Evolutionary conservation across 2,329 filamentous ascomycete genomes (phyloP).

Genomic region (Colletotrichum magnum): DNA sequence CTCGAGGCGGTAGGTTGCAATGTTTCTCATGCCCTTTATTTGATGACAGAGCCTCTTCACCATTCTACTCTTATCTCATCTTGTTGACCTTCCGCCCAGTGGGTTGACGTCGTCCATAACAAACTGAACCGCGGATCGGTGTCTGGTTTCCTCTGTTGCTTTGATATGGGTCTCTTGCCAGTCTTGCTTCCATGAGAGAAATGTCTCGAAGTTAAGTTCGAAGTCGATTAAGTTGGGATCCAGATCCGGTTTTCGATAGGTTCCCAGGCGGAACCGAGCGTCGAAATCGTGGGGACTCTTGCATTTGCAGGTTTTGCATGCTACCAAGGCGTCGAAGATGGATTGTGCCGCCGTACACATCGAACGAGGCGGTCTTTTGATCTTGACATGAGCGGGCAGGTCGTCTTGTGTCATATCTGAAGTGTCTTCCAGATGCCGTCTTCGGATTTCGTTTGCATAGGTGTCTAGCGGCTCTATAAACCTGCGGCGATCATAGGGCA

Average conservation of each 20-base stretch:
- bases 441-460: neutral
- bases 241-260: neutral
- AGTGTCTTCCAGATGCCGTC: neutral
- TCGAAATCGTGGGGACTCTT: neutral
- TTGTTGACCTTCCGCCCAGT: too few relatives aligned
- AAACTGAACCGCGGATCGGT: neutral
- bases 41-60: neutral
- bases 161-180: neutral
- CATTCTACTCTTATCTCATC: neutral
- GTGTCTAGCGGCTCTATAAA: neutral
- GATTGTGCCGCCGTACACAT: neutral
- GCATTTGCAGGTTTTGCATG: neutral
- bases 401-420: neutral
- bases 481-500: neutral
- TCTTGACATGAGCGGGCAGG: neutral
- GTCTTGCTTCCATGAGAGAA: neutral
- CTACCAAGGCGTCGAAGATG: neutral
- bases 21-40: neutral
- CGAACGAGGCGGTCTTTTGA: neutral
- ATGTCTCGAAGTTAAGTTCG: neutral
- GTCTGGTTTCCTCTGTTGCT: neutral
- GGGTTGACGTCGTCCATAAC: neutral
- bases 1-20: neutral
- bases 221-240: neutral
- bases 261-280: neutral